Conservation (phyloP, 306 rosid genomes). For the Cucumis melo region DNA sequence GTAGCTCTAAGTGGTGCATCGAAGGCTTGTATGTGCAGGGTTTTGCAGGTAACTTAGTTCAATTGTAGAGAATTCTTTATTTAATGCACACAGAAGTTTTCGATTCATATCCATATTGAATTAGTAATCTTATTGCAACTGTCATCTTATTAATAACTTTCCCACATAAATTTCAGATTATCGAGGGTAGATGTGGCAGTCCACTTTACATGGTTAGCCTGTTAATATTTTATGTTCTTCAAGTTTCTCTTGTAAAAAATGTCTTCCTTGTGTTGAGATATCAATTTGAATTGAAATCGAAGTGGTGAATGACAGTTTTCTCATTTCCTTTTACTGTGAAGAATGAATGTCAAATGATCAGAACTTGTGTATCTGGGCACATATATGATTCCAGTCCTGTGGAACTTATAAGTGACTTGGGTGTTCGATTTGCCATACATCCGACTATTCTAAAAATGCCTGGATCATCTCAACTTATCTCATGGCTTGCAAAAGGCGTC, state of each 20-base stretch:
- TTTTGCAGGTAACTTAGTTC: conserved; percentile 50
- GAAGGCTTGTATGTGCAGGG: conserved; percentile 75
- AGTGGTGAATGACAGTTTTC: not conserved
- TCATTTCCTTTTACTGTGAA: conserved; percentile 18
- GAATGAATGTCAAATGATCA: conserved; percentile 52
- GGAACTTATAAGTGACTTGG: conserved; percentile 85
- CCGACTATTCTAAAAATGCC: conserved; percentile 62
- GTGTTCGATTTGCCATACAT: conserved; percentile 63
- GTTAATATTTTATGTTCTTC: not conserved
- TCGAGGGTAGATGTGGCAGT: conserved; percentile 63
- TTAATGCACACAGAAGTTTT: not conserved
- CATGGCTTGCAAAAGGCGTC: conserved; percentile 78
- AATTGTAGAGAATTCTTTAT: not conserved
- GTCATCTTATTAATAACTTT: not conserved
- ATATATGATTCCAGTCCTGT: conserved; percentile 87
- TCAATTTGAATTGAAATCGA: not conserved
- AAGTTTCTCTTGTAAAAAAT: not conserved
- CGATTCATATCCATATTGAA: not conserved
- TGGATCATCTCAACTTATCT: conserved; percentile 64
- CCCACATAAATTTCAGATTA: conserved; percentile 40
- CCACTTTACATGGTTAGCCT: conserved; percentile 40
- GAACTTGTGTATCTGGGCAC: conserved; percentile 67
- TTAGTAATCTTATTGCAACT: conserved; percentile 6
- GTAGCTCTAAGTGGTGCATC: conserved; percentile 75
- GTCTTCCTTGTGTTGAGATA: conserved; percentile 6